Evolutionary conservation across 345 rosid genomes (phyloP), one percentile per base, ranked within the genome.

Genomic region (Boechera stricta): DNA sequence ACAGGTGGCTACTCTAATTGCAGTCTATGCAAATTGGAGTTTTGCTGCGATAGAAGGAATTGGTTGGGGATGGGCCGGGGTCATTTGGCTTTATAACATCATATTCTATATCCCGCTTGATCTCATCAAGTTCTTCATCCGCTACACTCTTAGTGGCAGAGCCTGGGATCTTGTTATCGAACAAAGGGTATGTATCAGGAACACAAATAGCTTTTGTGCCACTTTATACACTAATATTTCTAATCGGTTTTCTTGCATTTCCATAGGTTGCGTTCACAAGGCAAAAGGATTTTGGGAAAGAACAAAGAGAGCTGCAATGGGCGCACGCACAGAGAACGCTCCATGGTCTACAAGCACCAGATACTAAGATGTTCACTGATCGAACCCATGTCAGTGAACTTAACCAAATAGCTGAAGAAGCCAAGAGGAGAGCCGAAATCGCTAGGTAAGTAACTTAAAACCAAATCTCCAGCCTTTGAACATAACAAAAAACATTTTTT

Each of bases 61-160:
- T 10, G 99, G 98, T 45, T 95, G 99, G 98, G 96, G 98, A 72
- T 92, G 98, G 99, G 98, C 98, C 15, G 99, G 98, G 10, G 98
- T 95, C 57, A 88, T 95, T 73, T 95, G 99, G 99, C 93, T 95
- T 41, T 95, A 89, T 54, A 95, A 95, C 79, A 82, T 95, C 69
- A 78, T 92, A 60, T 84, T 86, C 85, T 95, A 92, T 71, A 54
- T 95, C 78, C 99, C 98, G 4, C 96, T 95, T 32, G 98, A 95
- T 81, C 44, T 89, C 74, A 85, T 94, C 68, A 94, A 92, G 88
- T 94, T 94, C 91, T 71, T 94, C 67, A 89, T 83, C n/a, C 92
- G 98, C 31, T 94, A 94, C 62, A 90, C 91, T 13, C 85, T 94
- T 74, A 94, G 98, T 57, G 98, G 98, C 66, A 85, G 89, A 85